Evolutionary conservation across 2,329 filamentous ascomycete genomes (phyloP), one percentile per base, ranked within the genome.

Genomic region (Conoideocrella luteorostrata): DNA sequence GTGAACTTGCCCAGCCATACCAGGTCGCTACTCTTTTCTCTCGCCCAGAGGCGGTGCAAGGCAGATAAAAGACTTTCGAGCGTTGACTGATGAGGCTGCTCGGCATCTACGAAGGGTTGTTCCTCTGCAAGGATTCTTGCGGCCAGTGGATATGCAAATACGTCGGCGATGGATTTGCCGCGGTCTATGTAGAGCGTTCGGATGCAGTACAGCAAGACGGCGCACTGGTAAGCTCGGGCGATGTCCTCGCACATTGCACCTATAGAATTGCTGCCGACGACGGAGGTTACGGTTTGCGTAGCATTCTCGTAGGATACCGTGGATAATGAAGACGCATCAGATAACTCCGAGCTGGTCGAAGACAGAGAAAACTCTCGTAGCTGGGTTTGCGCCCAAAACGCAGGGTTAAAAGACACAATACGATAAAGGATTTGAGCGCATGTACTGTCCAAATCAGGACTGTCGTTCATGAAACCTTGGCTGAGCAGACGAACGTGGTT

Each of bases 171-270:
- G 17, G 29, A 43, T n/a, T 33, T 38, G 1, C 39, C 41, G 10
- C 42, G 21, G 41, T 47, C 47, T 4, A 49, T 32, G 29, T 45
- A 44, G 6, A 49, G 47, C 5, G 47, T 49, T 21, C 44, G 44
- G 20, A 47, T 38, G 15, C 44, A 39, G 34, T 49, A 49, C 5
- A 49, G 17, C 37, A 47, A 15, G 4, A 20, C 20, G 18, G 44
- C 38, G 22, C 36, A 34, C 15, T 47, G 44, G 11, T 46, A 39
- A 2, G 44, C 35, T 17, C 24, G 36, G 9, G 41, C 36, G n/a
- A 49, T 33, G 23, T 49, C 44, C 23, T 35, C 28, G 10, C 41
- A 30, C 12, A 29, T 39, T n/a, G 41, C 17, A 5, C 11, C 7
- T 18, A 38, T 29, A 18, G 4, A 17, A 11, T 15, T 7, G 30